A percentile compares a stretch with the other conserved stretches of the same genome.
These are phyloP conservation scores for Colletotrichum chrysophilum DNA, from an alignment of 2,329 filamentous ascomycete genomes.

Conservation along the genomic window DNA sequence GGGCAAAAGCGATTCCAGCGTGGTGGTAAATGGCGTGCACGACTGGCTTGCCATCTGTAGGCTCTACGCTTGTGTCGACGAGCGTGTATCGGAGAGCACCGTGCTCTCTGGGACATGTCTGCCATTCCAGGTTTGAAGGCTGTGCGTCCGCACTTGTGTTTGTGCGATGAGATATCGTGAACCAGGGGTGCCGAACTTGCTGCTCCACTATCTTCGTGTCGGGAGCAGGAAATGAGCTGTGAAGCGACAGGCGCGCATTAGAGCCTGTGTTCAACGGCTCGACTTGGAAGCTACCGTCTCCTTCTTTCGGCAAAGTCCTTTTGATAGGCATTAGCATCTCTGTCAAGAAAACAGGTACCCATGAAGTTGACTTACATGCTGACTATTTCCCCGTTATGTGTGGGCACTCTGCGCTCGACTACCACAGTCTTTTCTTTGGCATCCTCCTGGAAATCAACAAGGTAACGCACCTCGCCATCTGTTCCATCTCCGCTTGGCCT, in stretches of 20 bases:
- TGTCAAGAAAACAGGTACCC: not conserved
- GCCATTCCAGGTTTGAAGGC: slow-evolving; percentile 6
- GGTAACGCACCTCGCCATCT: slow-evolving; percentile 13
- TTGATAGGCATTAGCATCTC: not conserved
- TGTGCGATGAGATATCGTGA: not conserved
- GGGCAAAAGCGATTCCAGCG: slow-evolving; percentile 1
- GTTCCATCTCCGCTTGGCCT: slow-evolving; percentile 20
- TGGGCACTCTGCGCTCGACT: not conserved
- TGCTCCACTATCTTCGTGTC: not conserved
- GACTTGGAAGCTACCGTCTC: not conserved
- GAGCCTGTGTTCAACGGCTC: not conserved
- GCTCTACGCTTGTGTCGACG: not conserved
- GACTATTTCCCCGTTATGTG: not conserved
- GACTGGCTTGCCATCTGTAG: not conserved
- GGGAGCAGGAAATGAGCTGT: not conserved
- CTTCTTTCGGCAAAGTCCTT: not conserved
- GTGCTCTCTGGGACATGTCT: not conserved
- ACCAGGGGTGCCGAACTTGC: slow-evolving; percentile 4
- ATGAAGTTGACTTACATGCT: not conserved
- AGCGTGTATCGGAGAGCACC: slow-evolving; percentile 17
- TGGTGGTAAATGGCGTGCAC: slow-evolving; percentile 24
- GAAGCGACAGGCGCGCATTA: not conserved
- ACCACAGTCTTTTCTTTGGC: not conserved
- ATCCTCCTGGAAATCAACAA: not conserved
- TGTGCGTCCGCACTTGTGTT: not conserved